phyloP scores from a whole-genome alignment of 352 stramenopile species.

The Plasmopara viticola region DNA sequence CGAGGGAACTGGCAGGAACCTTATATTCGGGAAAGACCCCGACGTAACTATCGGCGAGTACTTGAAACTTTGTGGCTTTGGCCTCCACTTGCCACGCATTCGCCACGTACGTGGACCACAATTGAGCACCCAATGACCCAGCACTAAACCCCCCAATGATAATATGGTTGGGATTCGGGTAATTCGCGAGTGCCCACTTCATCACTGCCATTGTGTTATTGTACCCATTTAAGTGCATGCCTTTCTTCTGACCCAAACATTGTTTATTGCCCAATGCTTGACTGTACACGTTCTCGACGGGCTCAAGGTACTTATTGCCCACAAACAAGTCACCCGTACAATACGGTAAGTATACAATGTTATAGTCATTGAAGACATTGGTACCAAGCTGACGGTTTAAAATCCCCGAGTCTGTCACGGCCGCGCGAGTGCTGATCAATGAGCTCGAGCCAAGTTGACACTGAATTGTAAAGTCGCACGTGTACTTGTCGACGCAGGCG shows the following conservation, averaged over 20 bases:
- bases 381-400: slow-evolving; percentile 37
- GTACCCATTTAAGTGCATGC: slow-evolving; percentile 50
- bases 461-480: slow-evolving; percentile 47
- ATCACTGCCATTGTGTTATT: slow-evolving; percentile 52
- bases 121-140: slow-evolving; percentile 38
- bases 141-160: slow-evolving; percentile 46
- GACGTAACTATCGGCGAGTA: slow-evolving; percentile 49
- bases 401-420: slow-evolving; percentile 34
- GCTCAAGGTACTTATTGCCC: slow-evolving; percentile 5
- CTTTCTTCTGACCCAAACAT: slow-evolving; percentile 29
- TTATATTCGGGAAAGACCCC: slow-evolving; percentile 35
- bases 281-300: slow-evolving; percentile 24
- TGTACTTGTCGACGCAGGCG: slow-evolving; percentile 45
- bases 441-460: slow-evolving; percentile 27
- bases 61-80: slow-evolving; percentile 32
- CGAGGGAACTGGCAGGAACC: slow-evolving; percentile 17
- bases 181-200: slow-evolving; percentile 51
- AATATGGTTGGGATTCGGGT: slow-evolving; percentile 39
- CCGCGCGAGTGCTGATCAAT: slow-evolving; percentile 36
- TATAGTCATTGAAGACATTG: slow-evolving; percentile 60
- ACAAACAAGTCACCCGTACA: not conserved
- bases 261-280: slow-evolving; percentile 26
- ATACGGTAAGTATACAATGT: slow-evolving; percentile 46
- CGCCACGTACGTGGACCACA: slow-evolving; percentile 28
- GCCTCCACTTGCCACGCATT: slow-evolving; percentile 39